Percentiles rank a stretch among this genome's conserved stretches.
These are phyloP conservation scores for Allium fistulosum DNA, from an alignment of 106 monocot genomes.

Conservation along the genomic window DNA sequence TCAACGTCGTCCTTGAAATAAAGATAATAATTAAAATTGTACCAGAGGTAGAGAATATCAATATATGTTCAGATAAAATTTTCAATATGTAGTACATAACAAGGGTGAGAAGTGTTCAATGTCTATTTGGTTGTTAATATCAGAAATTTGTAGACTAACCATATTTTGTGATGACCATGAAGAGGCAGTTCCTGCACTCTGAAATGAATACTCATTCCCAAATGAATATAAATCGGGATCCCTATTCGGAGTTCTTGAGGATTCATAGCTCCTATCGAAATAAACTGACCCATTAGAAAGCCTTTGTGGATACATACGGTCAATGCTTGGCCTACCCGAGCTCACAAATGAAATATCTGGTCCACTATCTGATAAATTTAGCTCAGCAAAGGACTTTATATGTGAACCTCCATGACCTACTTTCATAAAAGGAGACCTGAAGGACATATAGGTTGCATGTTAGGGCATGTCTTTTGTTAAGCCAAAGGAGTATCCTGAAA, in stretches of 20 bases:
- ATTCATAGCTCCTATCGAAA: constrained; percentile 9
- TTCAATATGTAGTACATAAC: not conserved
- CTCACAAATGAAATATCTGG: constrained; percentile 72
- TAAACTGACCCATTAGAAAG: constrained; percentile 18
- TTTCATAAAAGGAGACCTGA: constrained; percentile 53
- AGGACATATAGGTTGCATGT: too few species aligned
- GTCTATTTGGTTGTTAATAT: not conserved
- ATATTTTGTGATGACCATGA: constrained; percentile 20
- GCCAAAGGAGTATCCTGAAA: too few species aligned
- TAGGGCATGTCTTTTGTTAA: too few species aligned
- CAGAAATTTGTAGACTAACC: constrained; percentile 5
- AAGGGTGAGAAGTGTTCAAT: not conserved
- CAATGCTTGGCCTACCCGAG: constrained; percentile 16
- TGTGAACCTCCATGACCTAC: not conserved
- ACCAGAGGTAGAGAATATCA: too few species aligned
- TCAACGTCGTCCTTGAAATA: constrained; percentile 34
- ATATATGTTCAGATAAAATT: too few species aligned
- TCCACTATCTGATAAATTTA: not conserved
- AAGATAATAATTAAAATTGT: not conserved
- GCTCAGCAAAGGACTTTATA: constrained; percentile 5
- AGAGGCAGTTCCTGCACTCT: constrained; percentile 1
- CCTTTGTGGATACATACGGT: constrained; percentile 9
- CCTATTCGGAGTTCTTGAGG: not conserved
- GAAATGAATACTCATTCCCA: constrained; percentile 18
- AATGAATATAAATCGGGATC: constrained; percentile 12